Evolutionary conservation across 2,329 filamentous ascomycete genomes (phyloP).

Genomic region (Alternaria infectoria): DNA sequence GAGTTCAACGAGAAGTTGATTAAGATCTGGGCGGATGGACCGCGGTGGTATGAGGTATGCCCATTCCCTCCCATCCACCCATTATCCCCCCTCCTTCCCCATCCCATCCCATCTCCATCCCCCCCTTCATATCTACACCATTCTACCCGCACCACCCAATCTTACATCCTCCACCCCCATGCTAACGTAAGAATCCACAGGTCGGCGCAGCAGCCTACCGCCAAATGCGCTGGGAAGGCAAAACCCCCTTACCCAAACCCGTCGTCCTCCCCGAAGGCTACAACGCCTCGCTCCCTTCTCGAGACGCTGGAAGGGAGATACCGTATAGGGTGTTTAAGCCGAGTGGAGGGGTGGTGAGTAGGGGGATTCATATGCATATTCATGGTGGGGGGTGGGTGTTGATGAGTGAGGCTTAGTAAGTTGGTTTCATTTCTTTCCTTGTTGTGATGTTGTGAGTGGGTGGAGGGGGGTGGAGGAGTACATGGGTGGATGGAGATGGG

Average conservation of each 20-base stretch:
- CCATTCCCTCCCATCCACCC: background rate
- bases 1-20: conserved; percentile 55
- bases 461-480: too few species aligned
- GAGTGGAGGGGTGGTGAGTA: conserved; percentile 50
- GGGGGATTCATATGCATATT: conserved; percentile 61
- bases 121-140: too few species aligned
- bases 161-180: background rate
- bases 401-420: conserved; percentile 44
- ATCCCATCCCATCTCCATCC: background rate
- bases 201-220: conserved; percentile 62
- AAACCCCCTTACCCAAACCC: conserved; percentile 59
- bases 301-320: conserved; percentile 59
- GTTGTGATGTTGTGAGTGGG: too few species aligned
- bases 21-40: conserved; percentile 51
- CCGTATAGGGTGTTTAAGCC: conserved; percentile 61
- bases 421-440: background rate
- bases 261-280: conserved; percentile 55
- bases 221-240: conserved; percentile 60
- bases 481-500: too few species aligned
- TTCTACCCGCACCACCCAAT: background rate
- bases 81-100: background rate
- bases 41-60: conserved; percentile 61
- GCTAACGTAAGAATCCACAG: conserved; percentile 8
- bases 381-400: conserved; percentile 61
- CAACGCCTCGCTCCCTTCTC: conserved; percentile 58